These are phyloP conservation scores for Colletotrichum sp. DNA, from an alignment of 2,329 filamentous ascomycete species.

Conservation along the genomic window DNA sequence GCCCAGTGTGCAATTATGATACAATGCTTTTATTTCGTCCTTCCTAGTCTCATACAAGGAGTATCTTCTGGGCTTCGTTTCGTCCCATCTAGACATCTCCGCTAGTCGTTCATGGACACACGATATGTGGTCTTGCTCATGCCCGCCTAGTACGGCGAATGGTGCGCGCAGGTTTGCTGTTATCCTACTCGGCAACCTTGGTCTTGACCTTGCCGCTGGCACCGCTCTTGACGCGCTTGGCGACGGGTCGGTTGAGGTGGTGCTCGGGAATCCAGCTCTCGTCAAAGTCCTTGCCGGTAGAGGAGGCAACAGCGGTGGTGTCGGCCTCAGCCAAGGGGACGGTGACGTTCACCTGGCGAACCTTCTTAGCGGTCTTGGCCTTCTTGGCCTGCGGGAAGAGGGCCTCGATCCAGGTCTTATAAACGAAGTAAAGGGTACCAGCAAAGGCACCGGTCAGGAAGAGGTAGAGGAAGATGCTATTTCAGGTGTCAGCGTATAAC, in stretches of 20 bases:
- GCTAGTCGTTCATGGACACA: not conserved
- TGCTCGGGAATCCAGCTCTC: slow-evolving; percentile 92
- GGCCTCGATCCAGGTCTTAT: slow-evolving; percentile 96
- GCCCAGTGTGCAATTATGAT: slow-evolving; percentile 8
- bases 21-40: slow-evolving; percentile 1
- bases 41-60: not conserved
- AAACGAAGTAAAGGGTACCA: slow-evolving; percentile 92
- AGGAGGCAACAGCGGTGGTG: slow-evolving; percentile 70
- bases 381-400: slow-evolving; percentile 92
- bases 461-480: slow-evolving; percentile 95
- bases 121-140: not conserved
- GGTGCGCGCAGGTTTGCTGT: not conserved
- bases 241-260: slow-evolving; percentile 86
- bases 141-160: not conserved
- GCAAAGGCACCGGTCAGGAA: slow-evolving; percentile 81
- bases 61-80: not conserved
- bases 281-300: slow-evolving; percentile 78
- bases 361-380: slow-evolving; percentile 61
- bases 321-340: slow-evolving; percentile 72
- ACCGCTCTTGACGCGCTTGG: slow-evolving; percentile 68
- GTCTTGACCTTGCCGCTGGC: slow-evolving; percentile 45
- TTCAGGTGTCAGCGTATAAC: slow-evolving; percentile 51
- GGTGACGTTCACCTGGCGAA: slow-evolving; percentile 70
- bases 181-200: slow-evolving; percentile 18
- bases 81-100: not conserved